Conservation (phyloP, 257 asterid species). For the Solanum sejunctum region DNA sequence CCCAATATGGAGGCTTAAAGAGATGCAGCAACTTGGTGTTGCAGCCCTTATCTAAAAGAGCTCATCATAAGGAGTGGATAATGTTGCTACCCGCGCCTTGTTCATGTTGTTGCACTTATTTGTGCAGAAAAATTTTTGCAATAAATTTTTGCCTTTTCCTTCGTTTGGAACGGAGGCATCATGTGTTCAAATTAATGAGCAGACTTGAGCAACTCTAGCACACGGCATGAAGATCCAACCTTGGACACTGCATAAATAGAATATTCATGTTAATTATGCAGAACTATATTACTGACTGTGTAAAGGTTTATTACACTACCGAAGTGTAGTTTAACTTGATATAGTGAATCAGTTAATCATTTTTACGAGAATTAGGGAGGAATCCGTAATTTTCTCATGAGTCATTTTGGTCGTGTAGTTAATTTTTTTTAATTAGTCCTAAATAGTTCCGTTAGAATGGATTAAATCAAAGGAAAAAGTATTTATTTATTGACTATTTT, state of each 20-base stretch:
- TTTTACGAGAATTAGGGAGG: background rate
- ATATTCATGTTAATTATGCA: background rate
- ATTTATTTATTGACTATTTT: too few relatives aligned
- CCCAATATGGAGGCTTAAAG: constrained; percentile 89
- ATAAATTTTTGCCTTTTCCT: background rate
- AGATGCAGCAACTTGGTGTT: constrained; percentile 85
- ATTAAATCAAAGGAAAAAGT: too few relatives aligned
- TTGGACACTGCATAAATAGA: background rate
- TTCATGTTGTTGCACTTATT: background rate
- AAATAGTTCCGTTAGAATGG: too few relatives aligned
- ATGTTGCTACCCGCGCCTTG: background rate
- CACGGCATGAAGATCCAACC: background rate
- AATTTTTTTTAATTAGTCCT: too few relatives aligned
- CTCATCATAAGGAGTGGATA: background rate
- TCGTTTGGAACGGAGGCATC: background rate
- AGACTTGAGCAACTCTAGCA: background rate
- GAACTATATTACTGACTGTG: background rate
- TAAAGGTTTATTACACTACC: background rate
- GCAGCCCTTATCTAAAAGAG: constrained; percentile 61
- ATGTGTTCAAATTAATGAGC: background rate
- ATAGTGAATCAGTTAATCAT: background rate
- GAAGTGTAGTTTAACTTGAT: background rate
- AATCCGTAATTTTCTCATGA: too few relatives aligned
- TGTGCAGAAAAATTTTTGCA: background rate
- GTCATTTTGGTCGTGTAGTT: too few relatives aligned